Evolutionary conservation across 768 basidiomycete species (phyloP), one percentile per base, ranked within the genome.

Genomic region (Lentinula aciculospora): DNA sequence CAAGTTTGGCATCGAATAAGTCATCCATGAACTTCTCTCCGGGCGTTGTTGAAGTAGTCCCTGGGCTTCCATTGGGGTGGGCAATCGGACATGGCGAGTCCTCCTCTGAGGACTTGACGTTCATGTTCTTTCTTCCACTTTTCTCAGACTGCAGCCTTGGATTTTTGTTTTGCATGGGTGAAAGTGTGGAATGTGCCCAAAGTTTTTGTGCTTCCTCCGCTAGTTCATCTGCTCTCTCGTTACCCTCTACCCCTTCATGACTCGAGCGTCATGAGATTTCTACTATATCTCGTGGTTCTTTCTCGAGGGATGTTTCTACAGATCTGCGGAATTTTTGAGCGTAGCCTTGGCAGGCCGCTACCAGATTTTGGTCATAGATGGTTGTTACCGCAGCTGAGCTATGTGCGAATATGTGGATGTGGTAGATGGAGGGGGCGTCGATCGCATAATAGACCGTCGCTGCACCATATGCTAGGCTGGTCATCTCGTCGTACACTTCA

Each of bases 331-430:
- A 60, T 19, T 40, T 19, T 19, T 29, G 19, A 17, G 60, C 51
- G 36, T 61, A 42, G 0, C 12, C 23, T 32, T 54, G 60, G 10
- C 65, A 46, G 10, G 44, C 68, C 3, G 63, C 56, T 19, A 47
- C 34, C 4, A 60, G 54, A 54, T 62, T 63, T 0, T 63, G 64
- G 23, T 68, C 59, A 34, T 51, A 49, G 13, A 68, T 64, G 29
- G 66, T 46, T n/a, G 29, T 9, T 4, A 64, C 44, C 0, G 65
- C 65, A 1, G 69, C 40, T 17, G 67, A 21, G 53, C 67, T 68
- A 61, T 71, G 66, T 0, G 67, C 59, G 50, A 58, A 71, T 47
- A 69, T 59, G 57, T 61, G 54, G 19, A 71, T 56, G 51, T 65
- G 58, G 2, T 19, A 19, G 48, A 71, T 56, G 8, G 47, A 59